phyloP scores from a whole-genome alignment of 768 basidiomycete species.

The Termitomyces sp. region DNA sequence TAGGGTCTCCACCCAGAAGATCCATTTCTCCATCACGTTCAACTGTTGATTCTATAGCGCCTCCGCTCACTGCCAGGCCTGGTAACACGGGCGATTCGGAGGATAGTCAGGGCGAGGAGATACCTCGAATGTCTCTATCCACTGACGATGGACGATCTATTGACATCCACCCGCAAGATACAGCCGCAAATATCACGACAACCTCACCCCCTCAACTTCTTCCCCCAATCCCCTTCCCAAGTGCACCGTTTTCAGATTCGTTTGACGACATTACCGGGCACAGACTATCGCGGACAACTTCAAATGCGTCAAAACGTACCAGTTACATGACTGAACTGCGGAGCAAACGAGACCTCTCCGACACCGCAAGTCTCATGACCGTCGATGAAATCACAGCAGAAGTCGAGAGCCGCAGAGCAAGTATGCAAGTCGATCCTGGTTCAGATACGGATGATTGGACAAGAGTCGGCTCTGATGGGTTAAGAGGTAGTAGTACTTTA shows the following conservation, averaged over 20 bases:
- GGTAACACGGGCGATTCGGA: conserved; percentile 11
- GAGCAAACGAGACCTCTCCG: conserved; percentile 78
- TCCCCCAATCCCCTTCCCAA: conserved; percentile 74
- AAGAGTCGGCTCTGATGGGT: conserved; percentile 50
- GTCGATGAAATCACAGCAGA: conserved; percentile 98
- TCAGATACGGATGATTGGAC: conserved; percentile 69
- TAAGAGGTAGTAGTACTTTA: conserved; percentile 30
- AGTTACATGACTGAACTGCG: conserved; percentile 81
- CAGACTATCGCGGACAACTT: conserved; percentile 38
- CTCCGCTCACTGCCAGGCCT: conserved; percentile 35
- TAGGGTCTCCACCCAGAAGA: conserved; percentile 38
- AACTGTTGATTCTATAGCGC: conserved; percentile 44
- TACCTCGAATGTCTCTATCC: conserved; percentile 71
- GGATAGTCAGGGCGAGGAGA: conserved; percentile 32
- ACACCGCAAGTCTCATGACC: conserved; percentile 88
- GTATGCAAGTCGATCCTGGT: conserved; percentile 37
- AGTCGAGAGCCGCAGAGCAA: conserved; percentile 70
- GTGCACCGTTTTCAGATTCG: conserved; percentile 78
- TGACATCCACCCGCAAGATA: conserved; percentile 52
- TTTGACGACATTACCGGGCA: conserved; percentile 49
- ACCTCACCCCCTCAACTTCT: conserved; percentile 51
- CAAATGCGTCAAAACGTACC: conserved; percentile 58
- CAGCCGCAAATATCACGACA: conserved; percentile 14
- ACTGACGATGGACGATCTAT: conserved; percentile 67
- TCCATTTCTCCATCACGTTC: conserved; percentile 41